Evolutionary conservation across 2,329 filamentous ascomycete genomes (phyloP), one percentile per base, ranked within the genome.

Genomic region (Penicillium sp.): DNA sequence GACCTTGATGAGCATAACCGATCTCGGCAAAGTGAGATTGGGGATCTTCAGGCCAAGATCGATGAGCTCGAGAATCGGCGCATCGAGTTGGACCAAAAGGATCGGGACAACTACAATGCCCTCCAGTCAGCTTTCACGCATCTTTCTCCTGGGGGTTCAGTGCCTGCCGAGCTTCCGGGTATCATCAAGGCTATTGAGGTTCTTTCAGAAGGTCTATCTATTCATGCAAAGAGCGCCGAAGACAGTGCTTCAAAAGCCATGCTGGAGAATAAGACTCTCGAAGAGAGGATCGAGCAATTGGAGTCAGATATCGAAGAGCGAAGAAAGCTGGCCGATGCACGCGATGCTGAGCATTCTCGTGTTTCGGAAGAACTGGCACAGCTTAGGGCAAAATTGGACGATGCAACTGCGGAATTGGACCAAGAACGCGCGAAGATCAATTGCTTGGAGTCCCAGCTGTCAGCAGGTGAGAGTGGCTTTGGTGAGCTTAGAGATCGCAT

Each of bases 381-480:
- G 10, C 70, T 72, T 46, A 68, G 66, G 37, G 67, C 66, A 7
- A 74, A 71, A 48, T 57, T 69, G 6, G 57, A 58, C 2, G 66
- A 68, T 0, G 56, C 78, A 22, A 63, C 65, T 11, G 56, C 67
- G 9, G 76, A 79, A 50, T 64, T 81, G n/a, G 70, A 74, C 2
- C 79, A 84, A 39, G 79, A 84, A 42, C 79, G 84, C 26, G 69
- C 74, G 10, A 82, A 92, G 51, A 72, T 94, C 14, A 76, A 74
- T 40, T 70, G 75, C 17, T 68, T 94, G 14, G 78, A 85, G 39
- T 69, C 71, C 11, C 84, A 83, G 59, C 81, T 94, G 56, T 79
- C 84, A 1, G 84, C 89, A 47, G 88, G 86, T 11, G 86, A 92
- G 61, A 88, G 81, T 2, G 87, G 87, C 4, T 88, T 86, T 0